Percentiles rank a stretch among this genome's conserved stretches.
These are phyloP conservation scores for Nakataea oryzae DNA, from an alignment of 2,329 filamentous ascomycete species.

Conservation along the genomic window DNA sequence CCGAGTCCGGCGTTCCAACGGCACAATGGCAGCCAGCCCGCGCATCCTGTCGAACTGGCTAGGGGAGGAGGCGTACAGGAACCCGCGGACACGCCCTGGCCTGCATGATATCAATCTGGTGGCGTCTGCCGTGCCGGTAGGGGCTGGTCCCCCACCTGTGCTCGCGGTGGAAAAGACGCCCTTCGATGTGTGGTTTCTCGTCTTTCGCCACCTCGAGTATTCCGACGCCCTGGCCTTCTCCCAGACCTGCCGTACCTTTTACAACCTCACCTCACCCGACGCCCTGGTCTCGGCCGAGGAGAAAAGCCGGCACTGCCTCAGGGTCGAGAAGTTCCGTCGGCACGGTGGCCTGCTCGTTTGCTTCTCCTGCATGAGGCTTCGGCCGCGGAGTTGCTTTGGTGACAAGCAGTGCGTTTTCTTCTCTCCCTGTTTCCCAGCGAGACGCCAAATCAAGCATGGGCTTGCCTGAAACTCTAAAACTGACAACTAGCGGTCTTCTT, in stretches of 20 bases:
- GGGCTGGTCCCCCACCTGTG: too few species aligned
- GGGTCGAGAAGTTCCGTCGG: slow-evolving; percentile 6
- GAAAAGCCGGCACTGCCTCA: slow-evolving; percentile 5
- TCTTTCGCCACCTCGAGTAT: slow-evolving; percentile 6
- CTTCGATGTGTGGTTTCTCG: slow-evolving; percentile 6
- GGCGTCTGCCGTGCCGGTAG: not conserved
- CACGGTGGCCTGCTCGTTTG: slow-evolving; percentile 6
- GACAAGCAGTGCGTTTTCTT: not conserved
- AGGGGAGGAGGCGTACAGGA: not conserved
- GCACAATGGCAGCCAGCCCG: not conserved
- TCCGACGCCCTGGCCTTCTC: slow-evolving; percentile 4
- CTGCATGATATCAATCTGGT: not conserved
- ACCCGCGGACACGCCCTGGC: too few species aligned
- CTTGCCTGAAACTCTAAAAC: too few species aligned
- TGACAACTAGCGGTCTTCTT: not conserved
- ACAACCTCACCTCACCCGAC: slow-evolving; percentile 2
- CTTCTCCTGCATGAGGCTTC: slow-evolving; percentile 6
- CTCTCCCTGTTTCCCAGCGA: not conserved
- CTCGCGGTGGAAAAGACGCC: slow-evolving; percentile 2
- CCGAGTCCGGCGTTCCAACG: not conserved
- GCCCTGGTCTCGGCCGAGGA: not conserved
- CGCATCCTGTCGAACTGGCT: not conserved
- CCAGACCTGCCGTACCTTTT: not conserved
- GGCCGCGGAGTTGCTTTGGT: slow-evolving; percentile 1
- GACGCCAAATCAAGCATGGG: too few species aligned